Evolutionary conservation across 2,329 filamentous ascomycete genomes (phyloP).

Genomic region (Chaetomium sp.): DNA sequence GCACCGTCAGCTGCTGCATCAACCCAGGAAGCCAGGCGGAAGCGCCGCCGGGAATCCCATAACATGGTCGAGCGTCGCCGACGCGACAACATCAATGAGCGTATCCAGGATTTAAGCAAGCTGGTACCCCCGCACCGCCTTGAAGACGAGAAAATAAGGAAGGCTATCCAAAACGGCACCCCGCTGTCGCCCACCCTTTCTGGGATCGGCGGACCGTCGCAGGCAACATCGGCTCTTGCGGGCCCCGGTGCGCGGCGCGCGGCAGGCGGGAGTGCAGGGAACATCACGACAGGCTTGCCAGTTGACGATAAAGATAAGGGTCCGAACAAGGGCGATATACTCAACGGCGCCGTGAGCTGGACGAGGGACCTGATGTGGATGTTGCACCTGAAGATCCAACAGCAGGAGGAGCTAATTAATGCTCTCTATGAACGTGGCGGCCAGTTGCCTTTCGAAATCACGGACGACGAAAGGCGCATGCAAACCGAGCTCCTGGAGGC

Average conservation of each 20-base stretch:
- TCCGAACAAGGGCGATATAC: conserved; percentile 97
- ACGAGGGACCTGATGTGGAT: conserved; percentile 98
- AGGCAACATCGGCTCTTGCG: conserved; percentile 83
- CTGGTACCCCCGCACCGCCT: conserved; percentile 89
- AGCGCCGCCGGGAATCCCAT: conserved; percentile 88
- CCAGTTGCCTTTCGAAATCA: conserved; percentile 76
- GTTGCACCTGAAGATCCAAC: conserved; percentile 82
- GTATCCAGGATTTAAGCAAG: conserved; percentile 93
- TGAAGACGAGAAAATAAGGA: conserved; percentile 95
- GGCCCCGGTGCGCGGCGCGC: conserved; percentile 82
- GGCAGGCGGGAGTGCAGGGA: conserved; percentile 67
- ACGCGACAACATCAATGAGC: conserved; percentile 97
- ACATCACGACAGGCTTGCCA: conserved; percentile 89
- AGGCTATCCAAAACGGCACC: conserved; percentile 89
- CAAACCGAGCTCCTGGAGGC: conserved; percentile 88
- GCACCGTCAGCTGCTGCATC: conserved; percentile 58
- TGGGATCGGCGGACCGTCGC: conserved; percentile 67
- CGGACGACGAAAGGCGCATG: conserved; percentile 95
- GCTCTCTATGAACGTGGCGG: conserved; percentile 72
- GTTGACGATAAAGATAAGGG: conserved; percentile 98
- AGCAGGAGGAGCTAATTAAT: conserved; percentile 84
- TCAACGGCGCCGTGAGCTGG: conserved; percentile 97
- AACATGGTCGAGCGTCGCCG: conserved; percentile 94
- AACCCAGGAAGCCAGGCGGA: conserved; percentile 90
- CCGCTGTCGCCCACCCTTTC: conserved; percentile 82